phyloP scores from a whole-genome alignment of 176 grass and related monocot genomes.

The Chloris gayana region DNA sequence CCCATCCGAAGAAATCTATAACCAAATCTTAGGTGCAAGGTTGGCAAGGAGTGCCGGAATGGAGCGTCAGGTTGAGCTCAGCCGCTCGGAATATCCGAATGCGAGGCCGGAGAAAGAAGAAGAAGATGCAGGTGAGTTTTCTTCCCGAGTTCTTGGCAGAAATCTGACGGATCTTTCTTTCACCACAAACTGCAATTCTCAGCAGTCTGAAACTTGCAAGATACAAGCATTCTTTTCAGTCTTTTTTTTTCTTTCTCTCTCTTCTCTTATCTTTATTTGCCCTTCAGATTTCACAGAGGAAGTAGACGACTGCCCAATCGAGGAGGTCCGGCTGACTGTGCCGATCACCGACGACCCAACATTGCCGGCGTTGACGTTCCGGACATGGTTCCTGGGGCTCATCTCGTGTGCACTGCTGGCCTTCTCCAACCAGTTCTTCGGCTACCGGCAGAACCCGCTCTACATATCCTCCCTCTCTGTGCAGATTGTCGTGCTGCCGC shows the following conservation, averaged over 20 bases:
- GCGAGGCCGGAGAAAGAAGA: neutral
- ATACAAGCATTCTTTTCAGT: neutral
- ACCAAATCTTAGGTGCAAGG: constrained; percentile 38
- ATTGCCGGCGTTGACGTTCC: constrained; percentile 71
- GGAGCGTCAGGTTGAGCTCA: constrained; percentile 49
- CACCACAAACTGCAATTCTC: neutral
- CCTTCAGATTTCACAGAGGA: constrained; percentile 39
- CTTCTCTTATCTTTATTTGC: neutral
- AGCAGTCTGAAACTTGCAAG: neutral
- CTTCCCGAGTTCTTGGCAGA: neutral
- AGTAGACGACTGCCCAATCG: constrained; percentile 67
- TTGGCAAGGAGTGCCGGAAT: constrained; percentile 39
- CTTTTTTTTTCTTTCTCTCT: no score
- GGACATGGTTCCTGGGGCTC: constrained; percentile 70
- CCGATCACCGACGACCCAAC: constrained; percentile 65
- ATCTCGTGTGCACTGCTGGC: constrained; percentile 61
- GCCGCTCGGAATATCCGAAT: constrained; percentile 1
- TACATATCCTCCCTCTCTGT: constrained; percentile 63
- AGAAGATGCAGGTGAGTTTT: constrained; percentile 16
- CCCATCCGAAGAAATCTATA: neutral
- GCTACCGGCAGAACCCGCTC: constrained; percentile 75
- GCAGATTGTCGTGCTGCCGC: constrained; percentile 71
- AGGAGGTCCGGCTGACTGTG: constrained; percentile 80
- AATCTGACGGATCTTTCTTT: constrained; percentile 4
- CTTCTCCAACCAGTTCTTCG: constrained; percentile 95